These are phyloP conservation scores for Adenanthera pavonina DNA, from an alignment of 306 rosid species.

Conservation along the genomic window DNA sequence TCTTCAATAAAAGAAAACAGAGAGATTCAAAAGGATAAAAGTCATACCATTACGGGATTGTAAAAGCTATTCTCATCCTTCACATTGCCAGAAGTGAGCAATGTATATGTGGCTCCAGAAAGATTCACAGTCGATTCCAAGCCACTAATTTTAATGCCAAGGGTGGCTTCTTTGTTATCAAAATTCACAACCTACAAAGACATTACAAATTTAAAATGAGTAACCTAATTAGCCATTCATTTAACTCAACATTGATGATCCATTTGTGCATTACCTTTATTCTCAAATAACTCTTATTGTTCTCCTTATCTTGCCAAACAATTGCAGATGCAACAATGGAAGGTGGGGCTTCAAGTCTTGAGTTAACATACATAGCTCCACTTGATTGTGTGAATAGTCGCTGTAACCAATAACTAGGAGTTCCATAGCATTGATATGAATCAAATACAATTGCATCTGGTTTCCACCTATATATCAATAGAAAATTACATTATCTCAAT, in stretches of 20 bases:
- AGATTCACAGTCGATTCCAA: constrained; percentile 41
- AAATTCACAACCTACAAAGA: neutral
- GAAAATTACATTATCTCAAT: neutral
- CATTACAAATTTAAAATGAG: neutral
- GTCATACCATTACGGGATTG: constrained; percentile 53
- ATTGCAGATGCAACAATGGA: constrained; percentile 59
- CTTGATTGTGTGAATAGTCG: constrained; percentile 54
- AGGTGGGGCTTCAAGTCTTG: constrained; percentile 44
- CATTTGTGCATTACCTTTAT: constrained; percentile 52
- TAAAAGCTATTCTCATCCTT: constrained; percentile 73
- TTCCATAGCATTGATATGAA: constrained; percentile 69
- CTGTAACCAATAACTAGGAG: constrained; percentile 78
- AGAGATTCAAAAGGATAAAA: no score
- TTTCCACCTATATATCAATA: constrained; percentile 61
- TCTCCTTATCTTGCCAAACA: constrained; percentile 44
- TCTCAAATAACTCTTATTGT: constrained; percentile 42
- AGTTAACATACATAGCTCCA: constrained; percentile 57
- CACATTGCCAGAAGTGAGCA: constrained; percentile 31
- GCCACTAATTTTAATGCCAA: constrained; percentile 50
- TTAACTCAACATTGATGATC: neutral
- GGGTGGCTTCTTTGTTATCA: neutral
- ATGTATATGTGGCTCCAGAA: constrained; percentile 35
- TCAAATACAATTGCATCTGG: constrained; percentile 92
- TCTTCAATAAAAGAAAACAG: neutral
- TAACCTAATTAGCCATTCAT: neutral